phyloP scores from a whole-genome alignment of 2,329 filamentous ascomycete species.

The Simplicillium sp. region DNA sequence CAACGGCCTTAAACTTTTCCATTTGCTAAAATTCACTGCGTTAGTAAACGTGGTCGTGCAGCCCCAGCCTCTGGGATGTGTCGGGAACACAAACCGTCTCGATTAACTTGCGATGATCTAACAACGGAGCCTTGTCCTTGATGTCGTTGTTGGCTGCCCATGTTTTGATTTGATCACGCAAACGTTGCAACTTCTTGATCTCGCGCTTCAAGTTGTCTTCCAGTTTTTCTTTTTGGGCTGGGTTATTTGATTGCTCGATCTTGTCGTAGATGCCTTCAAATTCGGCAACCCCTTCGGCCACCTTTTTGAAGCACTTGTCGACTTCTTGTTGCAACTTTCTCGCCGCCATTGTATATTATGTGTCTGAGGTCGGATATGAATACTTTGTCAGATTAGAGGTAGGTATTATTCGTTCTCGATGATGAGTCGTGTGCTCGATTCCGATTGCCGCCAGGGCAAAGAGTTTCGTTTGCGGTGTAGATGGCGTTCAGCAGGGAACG shows the following conservation, averaged over 20 bases:
- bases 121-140: slow-evolving; percentile 94
- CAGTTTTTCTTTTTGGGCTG: slow-evolving; percentile 94
- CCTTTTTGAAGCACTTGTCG: slow-evolving; percentile 99
- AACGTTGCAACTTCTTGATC: slow-evolving; percentile 98
- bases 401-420: slow-evolving; percentile 1
- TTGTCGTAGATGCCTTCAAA: slow-evolving; percentile 98
- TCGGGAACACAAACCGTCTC: slow-evolving; percentile 65
- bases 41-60: slow-evolving; percentile 5
- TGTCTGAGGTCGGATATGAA: slow-evolving; percentile 1
- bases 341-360: slow-evolving; percentile 64
- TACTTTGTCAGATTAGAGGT: background rate
- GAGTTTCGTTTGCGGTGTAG: background rate
- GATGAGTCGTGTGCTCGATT: background rate
- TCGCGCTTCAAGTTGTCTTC: slow-evolving; percentile 98
- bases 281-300: slow-evolving; percentile 80
- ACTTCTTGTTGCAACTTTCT: slow-evolving; percentile 97
- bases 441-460: slow-evolving; percentile 2
- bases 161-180: slow-evolving; percentile 98
- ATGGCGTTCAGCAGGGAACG: background rate
- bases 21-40: slow-evolving; percentile 59
- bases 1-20: slow-evolving; percentile 99
- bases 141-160: slow-evolving; percentile 98
- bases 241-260: slow-evolving; percentile 85
- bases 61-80: slow-evolving; percentile 3
- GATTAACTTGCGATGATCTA: slow-evolving; percentile 92